A percentile compares a stretch with the other conserved stretches of the same genome.
These are phyloP conservation scores for Hortaea sp. DNA, from an alignment of 2,329 filamentous ascomycete species.

Conservation along the genomic window DNA sequence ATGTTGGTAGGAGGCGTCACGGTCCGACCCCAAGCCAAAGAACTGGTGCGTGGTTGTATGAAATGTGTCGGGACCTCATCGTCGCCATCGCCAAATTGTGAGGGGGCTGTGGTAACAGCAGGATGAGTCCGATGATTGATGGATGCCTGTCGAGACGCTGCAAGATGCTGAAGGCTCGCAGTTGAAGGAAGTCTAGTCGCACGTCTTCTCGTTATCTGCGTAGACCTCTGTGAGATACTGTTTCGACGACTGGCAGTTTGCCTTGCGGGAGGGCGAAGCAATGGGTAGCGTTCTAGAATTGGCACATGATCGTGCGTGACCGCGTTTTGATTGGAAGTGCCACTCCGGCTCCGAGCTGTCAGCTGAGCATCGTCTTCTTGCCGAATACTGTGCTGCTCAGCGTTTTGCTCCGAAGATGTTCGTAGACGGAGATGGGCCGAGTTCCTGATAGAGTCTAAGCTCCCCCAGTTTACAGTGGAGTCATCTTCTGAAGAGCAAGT, in stretches of 20 bases:
- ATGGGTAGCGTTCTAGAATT: slow-evolving; percentile 16
- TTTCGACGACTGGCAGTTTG: slow-evolving; percentile 3
- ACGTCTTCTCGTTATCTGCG: slow-evolving; percentile 8
- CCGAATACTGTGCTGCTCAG: slow-evolving; percentile 1
- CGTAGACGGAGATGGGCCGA: slow-evolving; percentile 11
- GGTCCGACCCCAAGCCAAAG: not conserved
- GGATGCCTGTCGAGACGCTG: not conserved
- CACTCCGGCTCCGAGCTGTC: slow-evolving; percentile 8
- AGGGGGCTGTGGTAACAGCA: not conserved
- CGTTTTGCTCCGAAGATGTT: slow-evolving; percentile 15
- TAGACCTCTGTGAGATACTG: slow-evolving; percentile 8
- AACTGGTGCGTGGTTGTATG: not conserved
- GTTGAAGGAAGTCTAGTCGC: slow-evolving; percentile 7
- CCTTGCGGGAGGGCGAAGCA: slow-evolving; percentile 9
- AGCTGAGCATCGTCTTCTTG: not conserved
- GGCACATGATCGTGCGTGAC: not conserved
- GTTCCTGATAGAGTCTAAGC: slow-evolving; percentile 7
- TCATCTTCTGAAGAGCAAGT: slow-evolving; percentile 4
- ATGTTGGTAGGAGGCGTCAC: not conserved
- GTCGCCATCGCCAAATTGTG: not conserved
- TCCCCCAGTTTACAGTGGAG: slow-evolving; percentile 2
- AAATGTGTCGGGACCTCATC: not conserved
- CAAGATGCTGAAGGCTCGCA: not conserved
- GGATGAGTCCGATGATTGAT: not conserved
- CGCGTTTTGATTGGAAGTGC: slow-evolving; percentile 10